phyloP scores from a whole-genome alignment of 805 yeast species.

The Kodamaea laetipori region DNA sequence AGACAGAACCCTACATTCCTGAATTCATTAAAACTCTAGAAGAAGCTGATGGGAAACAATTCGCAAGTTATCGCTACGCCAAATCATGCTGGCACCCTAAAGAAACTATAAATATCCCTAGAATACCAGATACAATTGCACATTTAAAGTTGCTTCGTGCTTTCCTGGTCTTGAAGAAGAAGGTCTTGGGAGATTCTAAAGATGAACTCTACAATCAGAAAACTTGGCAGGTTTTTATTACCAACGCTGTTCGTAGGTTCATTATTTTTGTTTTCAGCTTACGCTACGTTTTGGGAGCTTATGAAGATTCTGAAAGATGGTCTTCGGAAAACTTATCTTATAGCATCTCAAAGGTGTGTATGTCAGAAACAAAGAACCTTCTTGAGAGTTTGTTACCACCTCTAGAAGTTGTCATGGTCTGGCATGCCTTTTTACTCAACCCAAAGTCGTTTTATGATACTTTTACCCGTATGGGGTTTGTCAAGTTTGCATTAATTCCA shows the following conservation, averaged over 20 bases:
- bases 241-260: slow-evolving; percentile 26
- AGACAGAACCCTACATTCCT: no score
- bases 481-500: slow-evolving; percentile 19
- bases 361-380: slow-evolving; percentile 11
- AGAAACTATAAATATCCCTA: slow-evolving; percentile 10
- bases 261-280: slow-evolving; percentile 21
- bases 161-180: slow-evolving; percentile 21
- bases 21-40: no score
- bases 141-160: slow-evolving; percentile 27
- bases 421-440: slow-evolving; percentile 27
- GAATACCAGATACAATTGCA: slow-evolving; percentile 18
- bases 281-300: slow-evolving; percentile 13
- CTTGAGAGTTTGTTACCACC: slow-evolving; percentile 21
- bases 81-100: not conserved
- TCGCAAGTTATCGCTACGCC: not conserved
- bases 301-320: no score
- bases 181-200: slow-evolving; percentile 7
- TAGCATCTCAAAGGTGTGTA: not conserved
- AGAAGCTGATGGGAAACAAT: not conserved
- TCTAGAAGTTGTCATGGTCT: slow-evolving; percentile 26
- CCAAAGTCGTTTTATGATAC: slow-evolving; percentile 21
- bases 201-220: slow-evolving; percentile 7
- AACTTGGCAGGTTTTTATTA: slow-evolving; percentile 27
- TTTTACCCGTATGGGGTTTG: slow-evolving; percentile 18
- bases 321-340: not conserved